Percentiles rank a stretch among this genome's conserved stretches.
Evolutionary conservation across 257 asterid genomes (phyloP).

Genomic region (Ligustrum vulgare): DNA sequence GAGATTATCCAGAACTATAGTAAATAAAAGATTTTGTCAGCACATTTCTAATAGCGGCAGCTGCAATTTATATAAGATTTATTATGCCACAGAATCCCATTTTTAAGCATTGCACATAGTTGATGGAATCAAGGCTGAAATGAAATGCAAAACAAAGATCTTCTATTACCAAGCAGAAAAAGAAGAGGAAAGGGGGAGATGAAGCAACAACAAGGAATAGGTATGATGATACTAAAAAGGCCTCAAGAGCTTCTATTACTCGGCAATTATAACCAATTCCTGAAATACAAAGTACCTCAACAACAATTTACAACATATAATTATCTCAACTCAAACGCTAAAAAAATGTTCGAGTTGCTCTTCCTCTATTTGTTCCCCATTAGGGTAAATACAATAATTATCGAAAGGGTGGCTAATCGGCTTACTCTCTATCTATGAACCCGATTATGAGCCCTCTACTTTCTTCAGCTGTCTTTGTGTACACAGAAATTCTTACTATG

Average conservation of each 20-base stretch:
- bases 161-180: too few relatives aligned
- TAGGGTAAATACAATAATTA: conserved; percentile 28
- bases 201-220: too few relatives aligned
- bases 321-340: conserved; percentile 46
- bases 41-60: too few relatives aligned
- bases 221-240: not conserved
- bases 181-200: too few relatives aligned
- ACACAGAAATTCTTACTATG: conserved; percentile 24
- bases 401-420: conserved; percentile 20
- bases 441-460: conserved; percentile 20
- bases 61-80: too few relatives aligned
- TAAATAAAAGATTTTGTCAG: too few relatives aligned
- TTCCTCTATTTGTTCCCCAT: conserved; percentile 28
- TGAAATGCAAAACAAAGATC: too few relatives aligned
- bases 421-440: conserved; percentile 18
- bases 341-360: conserved; percentile 47
- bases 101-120: too few relatives aligned
- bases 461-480: conserved; percentile 31
- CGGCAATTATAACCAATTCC: conserved; percentile 28
- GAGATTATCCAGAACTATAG: too few relatives aligned
- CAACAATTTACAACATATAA: conserved; percentile 33
- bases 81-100: too few relatives aligned
- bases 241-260: conserved; percentile 20
- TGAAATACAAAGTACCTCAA: conserved; percentile 32
- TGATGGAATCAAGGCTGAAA: too few relatives aligned